These are phyloP conservation scores for Ophiocordyceps camponoti-saundersi DNA, from an alignment of 2,329 filamentous ascomycete genomes.

Conservation along the genomic window DNA sequence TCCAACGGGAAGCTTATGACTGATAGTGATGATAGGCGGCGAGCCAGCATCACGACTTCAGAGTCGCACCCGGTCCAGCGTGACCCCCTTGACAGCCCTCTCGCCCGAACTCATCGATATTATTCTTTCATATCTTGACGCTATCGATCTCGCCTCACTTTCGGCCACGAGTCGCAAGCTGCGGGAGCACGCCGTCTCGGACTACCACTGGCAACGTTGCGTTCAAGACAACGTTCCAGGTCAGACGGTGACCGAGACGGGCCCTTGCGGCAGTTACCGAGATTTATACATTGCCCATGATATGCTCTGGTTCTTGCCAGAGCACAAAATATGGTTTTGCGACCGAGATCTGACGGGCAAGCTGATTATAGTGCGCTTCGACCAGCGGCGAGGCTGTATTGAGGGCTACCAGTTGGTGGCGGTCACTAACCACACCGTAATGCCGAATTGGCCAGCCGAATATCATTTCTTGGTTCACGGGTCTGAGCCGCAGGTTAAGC, in stretches of 20 bases:
- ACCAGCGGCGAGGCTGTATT: constrained; percentile 56
- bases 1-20: neutral
- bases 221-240: constrained; percentile 53
- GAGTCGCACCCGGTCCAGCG: constrained; percentile 5
- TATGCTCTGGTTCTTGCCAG: constrained; percentile 70
- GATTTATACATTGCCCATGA: constrained; percentile 60
- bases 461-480: constrained; percentile 49
- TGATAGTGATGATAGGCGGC: neutral
- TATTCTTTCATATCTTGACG: constrained; percentile 50
- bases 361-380: constrained; percentile 60
- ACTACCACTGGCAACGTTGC: constrained; percentile 54
- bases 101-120: constrained; percentile 60
- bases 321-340: constrained; percentile 71
- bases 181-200: constrained; percentile 39
- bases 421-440: constrained; percentile 33
- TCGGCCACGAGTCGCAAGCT: constrained; percentile 46
- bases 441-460: constrained; percentile 49
- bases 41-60: neutral
- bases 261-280: constrained; percentile 46
- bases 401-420: constrained; percentile 66
- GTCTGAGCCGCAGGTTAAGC: constrained; percentile 51
- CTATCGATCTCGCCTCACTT: constrained; percentile 43
- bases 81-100: constrained; percentile 31
- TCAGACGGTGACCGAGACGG: constrained; percentile 30
- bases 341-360: constrained; percentile 59